A percentile compares a stretch with the other conserved stretches of the same genome.
Conservation (phyloP, 169 alveolate genomes). For the Plasmodium adleri region DNA sequence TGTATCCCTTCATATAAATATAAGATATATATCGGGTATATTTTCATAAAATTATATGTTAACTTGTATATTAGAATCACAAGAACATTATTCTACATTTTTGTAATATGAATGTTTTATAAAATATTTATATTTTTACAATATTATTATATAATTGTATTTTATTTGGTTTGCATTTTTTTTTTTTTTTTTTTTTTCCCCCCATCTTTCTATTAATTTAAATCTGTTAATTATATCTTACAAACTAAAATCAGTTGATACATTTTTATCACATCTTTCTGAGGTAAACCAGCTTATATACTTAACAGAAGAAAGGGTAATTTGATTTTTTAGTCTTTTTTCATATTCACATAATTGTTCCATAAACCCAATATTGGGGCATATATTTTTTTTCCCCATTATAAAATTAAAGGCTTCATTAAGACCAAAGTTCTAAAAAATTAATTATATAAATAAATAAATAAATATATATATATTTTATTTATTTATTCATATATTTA, state of each 20-base stretch:
- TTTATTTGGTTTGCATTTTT: no score
- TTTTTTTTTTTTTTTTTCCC: no score
- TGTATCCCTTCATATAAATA: no score
- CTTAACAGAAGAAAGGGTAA: slow-evolving; percentile 73
- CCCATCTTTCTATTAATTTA: slow-evolving; percentile 8
- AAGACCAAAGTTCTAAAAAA: slow-evolving; percentile 64
- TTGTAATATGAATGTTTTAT: no score
- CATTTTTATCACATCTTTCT: slow-evolving; percentile 65
- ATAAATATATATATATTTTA: slow-evolving; percentile 8
- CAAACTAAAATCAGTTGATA: slow-evolving; percentile 71
- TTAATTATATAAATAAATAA: not conserved
- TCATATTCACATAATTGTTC: slow-evolving; percentile 82
- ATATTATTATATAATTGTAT: not conserved
- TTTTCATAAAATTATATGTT: no score
- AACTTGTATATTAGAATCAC: no score
- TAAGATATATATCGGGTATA: no score
- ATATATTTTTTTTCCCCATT: slow-evolving; percentile 71
- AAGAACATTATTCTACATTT: no score
- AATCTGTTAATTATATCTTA: slow-evolving; percentile 1
- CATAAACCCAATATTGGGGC: slow-evolving; percentile 81
- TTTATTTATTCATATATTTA: slow-evolving; percentile 23
- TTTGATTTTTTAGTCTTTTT: slow-evolving; percentile 39
- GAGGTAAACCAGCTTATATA: slow-evolving; percentile 80
- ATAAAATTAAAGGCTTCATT: slow-evolving; percentile 79
- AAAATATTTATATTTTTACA: no score